Base-by-base conservation (phyloP, 1,139 yeast species). In the Nakaseomyces bracarensis region DNA sequence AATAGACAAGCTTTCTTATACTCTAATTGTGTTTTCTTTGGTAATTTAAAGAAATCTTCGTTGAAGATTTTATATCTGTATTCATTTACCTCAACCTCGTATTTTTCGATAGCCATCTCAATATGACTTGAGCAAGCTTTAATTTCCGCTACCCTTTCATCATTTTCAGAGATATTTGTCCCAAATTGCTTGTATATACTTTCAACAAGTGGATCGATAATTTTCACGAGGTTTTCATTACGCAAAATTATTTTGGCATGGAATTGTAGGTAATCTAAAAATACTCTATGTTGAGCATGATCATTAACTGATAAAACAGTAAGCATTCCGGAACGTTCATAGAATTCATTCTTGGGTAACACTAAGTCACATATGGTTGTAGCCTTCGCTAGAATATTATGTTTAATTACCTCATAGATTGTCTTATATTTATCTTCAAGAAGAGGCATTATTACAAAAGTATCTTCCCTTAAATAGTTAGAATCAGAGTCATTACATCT, bases 1-100 rank as follows among this genome's bases (percentile, higher is more conserved):
- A 59, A 37, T 40, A 60, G 59, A 46, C 61, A 59, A 3, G 64
- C 51, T 39, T 56, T 58, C 15, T 64, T 44, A 33, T 50, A 47
- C 25, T 49, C 49, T 28, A 42, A 45, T 31, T 49, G 53, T 9
- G 46, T 36, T 8, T 48, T 52, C 21, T 38, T 48, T 2, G 56
- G 37, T 8, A 47, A 34, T 1, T 38, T 28, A 4, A 35, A 39
- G 19, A 39, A 33, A 3, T 43, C 43, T 4, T 48, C 33, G 3
- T 43, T 45, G 3, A 39, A 33, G 9, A 53, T 43, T 37, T 46
- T 46, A 2, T 22, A 19, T 4, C 46, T 36, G 23, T 45, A 43
- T 9, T 42, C 44, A 3, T 39, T 27, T 18, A 50, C 38, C 18
- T 53, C 36, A 4, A 21, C 9, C 14, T 33, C 36, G 21, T 33